phyloP scores from a whole-genome alignment of 768 basidiomycete species.

The Daedaleopsis sinensis region DNA sequence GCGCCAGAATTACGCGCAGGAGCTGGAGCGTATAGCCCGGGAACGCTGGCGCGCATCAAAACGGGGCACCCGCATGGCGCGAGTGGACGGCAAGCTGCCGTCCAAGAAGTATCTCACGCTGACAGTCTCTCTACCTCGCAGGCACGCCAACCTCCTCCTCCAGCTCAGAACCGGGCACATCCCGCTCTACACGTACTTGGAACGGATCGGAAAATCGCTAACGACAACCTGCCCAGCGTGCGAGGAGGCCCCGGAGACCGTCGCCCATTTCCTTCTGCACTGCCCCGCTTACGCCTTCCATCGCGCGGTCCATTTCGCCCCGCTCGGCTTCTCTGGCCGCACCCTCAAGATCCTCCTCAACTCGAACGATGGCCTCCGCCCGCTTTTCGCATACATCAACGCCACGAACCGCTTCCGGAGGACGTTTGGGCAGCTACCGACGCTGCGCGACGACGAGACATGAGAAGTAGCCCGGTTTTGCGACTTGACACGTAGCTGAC shows the following conservation, averaged over 20 bases:
- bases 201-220: constrained; percentile 21
- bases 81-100: background rate
- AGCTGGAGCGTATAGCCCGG: constrained; percentile 24
- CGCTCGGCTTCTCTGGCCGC: background rate
- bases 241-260: constrained; percentile 10
- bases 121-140: background rate
- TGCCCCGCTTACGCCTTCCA: constrained; percentile 13
- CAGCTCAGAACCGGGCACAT: constrained; percentile 38
- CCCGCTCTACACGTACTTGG: constrained; percentile 32
- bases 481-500: too few species aligned
- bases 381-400: constrained; percentile 15
- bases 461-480: too few species aligned
- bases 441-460: too few species aligned
- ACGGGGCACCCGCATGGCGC: background rate
- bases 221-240: constrained; percentile 18
- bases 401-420: constrained; percentile 10
- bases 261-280: constrained; percentile 24
- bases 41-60: background rate
- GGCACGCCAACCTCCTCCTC: constrained; percentile 19
- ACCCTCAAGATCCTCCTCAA: constrained; percentile 9
- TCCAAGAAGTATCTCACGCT: background rate
- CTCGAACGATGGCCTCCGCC: background rate
- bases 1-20: too few species aligned
- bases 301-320: background rate
- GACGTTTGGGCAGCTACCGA: too few species aligned